These are phyloP conservation scores for Fusarium longipes DNA, from an alignment of 2,329 filamentous ascomycete species.

Conservation along the genomic window DNA sequence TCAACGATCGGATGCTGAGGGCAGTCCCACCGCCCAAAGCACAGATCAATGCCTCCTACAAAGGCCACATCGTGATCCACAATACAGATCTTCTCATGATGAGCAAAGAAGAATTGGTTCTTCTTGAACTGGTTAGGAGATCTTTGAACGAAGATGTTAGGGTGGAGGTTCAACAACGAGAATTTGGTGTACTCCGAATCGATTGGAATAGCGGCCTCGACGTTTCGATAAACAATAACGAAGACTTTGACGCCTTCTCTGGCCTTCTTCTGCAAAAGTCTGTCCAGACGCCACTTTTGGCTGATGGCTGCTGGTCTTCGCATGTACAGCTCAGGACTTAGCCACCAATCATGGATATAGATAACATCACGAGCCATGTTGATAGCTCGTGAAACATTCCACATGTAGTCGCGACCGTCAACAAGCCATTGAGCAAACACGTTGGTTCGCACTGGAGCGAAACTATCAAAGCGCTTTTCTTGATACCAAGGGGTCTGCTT, in stretches of 20 bases:
- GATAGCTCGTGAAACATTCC: constrained; percentile 96
- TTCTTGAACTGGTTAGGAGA: constrained; percentile 98
- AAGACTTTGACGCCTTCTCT: constrained; percentile 97
- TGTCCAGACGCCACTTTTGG: constrained; percentile 96
- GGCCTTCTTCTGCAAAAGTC: constrained; percentile 92
- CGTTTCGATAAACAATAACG: constrained; percentile 97
- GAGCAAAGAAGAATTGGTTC: constrained; percentile 99
- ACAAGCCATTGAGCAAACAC: constrained; percentile 97
- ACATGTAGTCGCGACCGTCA: constrained; percentile 98
- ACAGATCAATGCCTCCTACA: constrained; percentile 93
- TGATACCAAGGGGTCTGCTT: constrained; percentile 84
- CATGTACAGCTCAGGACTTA: constrained; percentile 96
- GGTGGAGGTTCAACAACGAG: constrained; percentile 92
- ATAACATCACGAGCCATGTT: constrained; percentile 98
- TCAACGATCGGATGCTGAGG: constrained; percentile 91
- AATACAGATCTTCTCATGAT: constrained; percentile 98
- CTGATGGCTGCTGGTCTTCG: constrained; percentile 93
- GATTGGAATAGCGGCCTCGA: constrained; percentile 96
- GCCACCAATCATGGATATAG: constrained; percentile 99
- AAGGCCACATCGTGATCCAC: constrained; percentile 97
- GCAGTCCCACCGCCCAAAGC: constrained; percentile 97
- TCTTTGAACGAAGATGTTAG: constrained; percentile 94
- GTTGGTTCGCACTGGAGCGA: constrained; percentile 86
- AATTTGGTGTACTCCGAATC: constrained; percentile 99
- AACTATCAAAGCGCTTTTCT: constrained; percentile 89